These are phyloP conservation scores for Basipetospora chlamydospora DNA, from an alignment of 2,329 filamentous ascomycete species.

Conservation along the genomic window DNA sequence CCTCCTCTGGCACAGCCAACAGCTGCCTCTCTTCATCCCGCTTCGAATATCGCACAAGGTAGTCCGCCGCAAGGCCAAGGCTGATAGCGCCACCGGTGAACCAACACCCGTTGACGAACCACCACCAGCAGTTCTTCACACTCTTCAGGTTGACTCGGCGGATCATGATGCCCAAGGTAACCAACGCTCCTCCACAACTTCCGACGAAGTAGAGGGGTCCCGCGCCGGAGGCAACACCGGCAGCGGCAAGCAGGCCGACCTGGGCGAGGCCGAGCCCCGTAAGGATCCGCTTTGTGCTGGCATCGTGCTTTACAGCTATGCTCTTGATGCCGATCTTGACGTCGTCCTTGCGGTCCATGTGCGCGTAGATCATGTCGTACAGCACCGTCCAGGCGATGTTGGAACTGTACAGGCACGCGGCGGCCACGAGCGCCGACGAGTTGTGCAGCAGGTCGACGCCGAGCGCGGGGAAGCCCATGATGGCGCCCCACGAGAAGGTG, in stretches of 20 bases:
- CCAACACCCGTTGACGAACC: constrained; percentile 59
- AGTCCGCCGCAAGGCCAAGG: constrained; percentile 43
- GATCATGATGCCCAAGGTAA: constrained; percentile 52
- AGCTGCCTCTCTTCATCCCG: constrained; percentile 1
- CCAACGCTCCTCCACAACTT: constrained; percentile 49
- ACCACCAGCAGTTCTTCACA: constrained; percentile 60
- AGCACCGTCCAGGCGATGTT: constrained; percentile 78
- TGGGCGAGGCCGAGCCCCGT: constrained; percentile 56
- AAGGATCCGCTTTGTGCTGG: constrained; percentile 62
- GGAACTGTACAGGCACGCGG: constrained; percentile 56
- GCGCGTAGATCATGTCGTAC: constrained; percentile 88
- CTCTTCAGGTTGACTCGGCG: constrained; percentile 49
- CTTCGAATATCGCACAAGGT: constrained; percentile 30
- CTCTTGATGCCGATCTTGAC: constrained; percentile 77
- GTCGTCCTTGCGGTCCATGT: constrained; percentile 83
- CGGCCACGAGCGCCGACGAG: constrained; percentile 46
- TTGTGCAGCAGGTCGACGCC: constrained; percentile 60
- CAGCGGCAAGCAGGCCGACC: constrained; percentile 52
- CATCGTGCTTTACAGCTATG: constrained; percentile 67
- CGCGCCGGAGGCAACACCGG: constrained; percentile 52
- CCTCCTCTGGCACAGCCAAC: no score
- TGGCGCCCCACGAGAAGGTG: constrained; percentile 79
- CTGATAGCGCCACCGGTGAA: constrained; percentile 51
- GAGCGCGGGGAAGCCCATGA: constrained; percentile 76
- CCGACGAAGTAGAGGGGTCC: constrained; percentile 55